Evolutionary conservation across 768 basidiomycete species (phyloP), one percentile per base, ranked within the genome.

Genomic region (Russula vinacea): DNA sequence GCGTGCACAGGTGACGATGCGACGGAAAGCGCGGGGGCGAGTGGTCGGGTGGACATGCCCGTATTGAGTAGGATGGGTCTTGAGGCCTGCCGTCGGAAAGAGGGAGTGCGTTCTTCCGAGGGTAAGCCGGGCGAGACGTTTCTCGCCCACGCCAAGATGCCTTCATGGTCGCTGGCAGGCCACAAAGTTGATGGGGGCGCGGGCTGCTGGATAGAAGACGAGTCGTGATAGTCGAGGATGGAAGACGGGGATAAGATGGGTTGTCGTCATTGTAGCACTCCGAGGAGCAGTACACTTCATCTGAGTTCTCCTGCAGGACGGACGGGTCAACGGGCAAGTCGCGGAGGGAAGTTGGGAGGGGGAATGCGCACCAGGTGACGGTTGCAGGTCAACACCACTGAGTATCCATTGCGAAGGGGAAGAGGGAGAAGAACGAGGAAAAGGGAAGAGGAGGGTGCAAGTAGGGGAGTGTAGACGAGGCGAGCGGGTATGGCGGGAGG

Each of bases 361-460:
- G 52, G 60, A 60, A 55, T 53, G 82, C 84, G 42, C 73, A 83
- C 87, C 67, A 86, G 74, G 68, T 79, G 81, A 67, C 80, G 79
- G 68, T 80, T 78, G 78, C 88, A 90, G 60, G 79, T 77, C 68
- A 89, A 77, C 88, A 90, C 85, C 85, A 88, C 77, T 88, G 83
- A 68, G 81, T 80, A 74, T 88, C 87, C 81, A 87, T 84, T 65
- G 69, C 75, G 3, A 35, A 54, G 22, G 52, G 56, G 59, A 50
- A 47, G 71, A 56, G 14, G 56, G 3, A 62, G 35, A 51, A 47
- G 53, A 73, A 58, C 52, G 70, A 60, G 67, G 69, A 57, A n/a
- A 37, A 24, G 68, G 55, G 67, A 68, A 67, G 58, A 66, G 67
- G 50, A 49, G 54, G 61, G 53, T 61, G 60, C 37, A 49, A 45